Conservation (phyloP, 225 moss, liverwort and hornwort species). For the Marchantia paleacea region DNA sequence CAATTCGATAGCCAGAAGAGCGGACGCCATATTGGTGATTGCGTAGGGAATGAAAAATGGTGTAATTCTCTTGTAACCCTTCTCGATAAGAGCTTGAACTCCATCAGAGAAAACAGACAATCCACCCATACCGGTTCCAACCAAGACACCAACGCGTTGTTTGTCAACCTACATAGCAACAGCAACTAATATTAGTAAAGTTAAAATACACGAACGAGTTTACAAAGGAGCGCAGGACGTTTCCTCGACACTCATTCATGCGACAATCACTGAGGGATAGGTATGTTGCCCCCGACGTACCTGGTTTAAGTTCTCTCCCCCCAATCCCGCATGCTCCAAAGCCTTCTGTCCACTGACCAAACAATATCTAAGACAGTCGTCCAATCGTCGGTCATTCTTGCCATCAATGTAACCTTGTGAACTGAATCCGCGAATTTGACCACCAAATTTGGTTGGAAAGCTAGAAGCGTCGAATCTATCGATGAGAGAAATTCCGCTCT, state of each 20-base stretch:
- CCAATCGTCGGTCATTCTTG: constrained; percentile 93
- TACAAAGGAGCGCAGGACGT: neutral
- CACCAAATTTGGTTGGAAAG: constrained; percentile 93
- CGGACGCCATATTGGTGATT: constrained; percentile 95
- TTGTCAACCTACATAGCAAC: constrained; percentile 67
- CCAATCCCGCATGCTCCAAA: constrained; percentile 74
- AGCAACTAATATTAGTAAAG: neutral
- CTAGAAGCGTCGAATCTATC: constrained; percentile 89
- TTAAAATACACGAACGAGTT: neutral
- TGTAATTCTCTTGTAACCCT: constrained; percentile 85
- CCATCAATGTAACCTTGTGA: constrained; percentile 79
- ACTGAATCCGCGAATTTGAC: constrained; percentile 86
- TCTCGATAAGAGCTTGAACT: constrained; percentile 91
- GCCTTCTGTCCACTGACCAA: constrained; percentile 88
- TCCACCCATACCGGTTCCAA: constrained; percentile 97
- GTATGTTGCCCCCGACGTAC: constrained; percentile 34
- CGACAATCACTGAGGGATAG: no score
- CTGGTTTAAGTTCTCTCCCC: constrained; percentile 69
- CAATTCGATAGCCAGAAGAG: constrained; percentile 82
- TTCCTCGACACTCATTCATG: no score
- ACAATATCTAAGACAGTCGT: constrained; percentile 87
- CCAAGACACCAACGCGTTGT: constrained; percentile 80
- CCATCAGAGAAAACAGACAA: constrained; percentile 91
- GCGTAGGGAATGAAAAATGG: constrained; percentile 96
- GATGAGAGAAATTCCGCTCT: constrained; percentile 81